Base-by-base conservation (phyloP, 1,139 yeast genomes). In the Suhomyces bokatorum region DNA sequence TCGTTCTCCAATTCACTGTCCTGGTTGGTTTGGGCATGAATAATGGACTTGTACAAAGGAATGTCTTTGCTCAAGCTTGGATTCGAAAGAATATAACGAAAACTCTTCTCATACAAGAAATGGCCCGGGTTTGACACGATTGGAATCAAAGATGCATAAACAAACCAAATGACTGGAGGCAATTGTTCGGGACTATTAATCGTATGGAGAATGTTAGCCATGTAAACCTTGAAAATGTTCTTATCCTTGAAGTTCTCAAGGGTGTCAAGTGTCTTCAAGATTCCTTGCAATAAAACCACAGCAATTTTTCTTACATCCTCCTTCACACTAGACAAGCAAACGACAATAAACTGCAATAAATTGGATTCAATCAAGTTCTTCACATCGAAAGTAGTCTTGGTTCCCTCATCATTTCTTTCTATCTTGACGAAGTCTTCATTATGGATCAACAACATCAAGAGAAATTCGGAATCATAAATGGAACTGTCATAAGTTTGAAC, bases 91-190 rank as follows among this genome's bases (percentile, higher is more conserved):
- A 86, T 70, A 69, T 79, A 85, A 52, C 83, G 74, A 56, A 75
- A 80, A 0, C 81, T 78, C 50, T 80, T 79, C 51, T 88, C 96
- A 60, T 85, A 87, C 37, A 91, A 62, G 58, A 68, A 77, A 61
- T 79, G 95, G n/a, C 78, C 83, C 1, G 90, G 97, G 60, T 80
- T 82, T 8, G 75, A 60, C 45, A 87, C 60, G 1, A 87, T 69
- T 5, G 81, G 79, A 4, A 81, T 66, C 34, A 89, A 60, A 41
- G 77, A 74, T 0, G 88, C 61, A 70, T 56, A 83, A 12, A 56
- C 35, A 51, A 55, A 63, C 77, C 53, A 63, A 58, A 58, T 80
- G 73, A 66, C 30, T 4, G 56, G 45, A 7, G 54, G 50, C n/a
- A 50, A 28, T 6, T 32, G 33, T 20, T 44, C 41, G n/a, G 37